Evolutionary conservation across 1,139 yeast genomes (phyloP), one percentile per base, ranked within the genome.

Genomic region (Yamadazyma spencermartinsiae): DNA sequence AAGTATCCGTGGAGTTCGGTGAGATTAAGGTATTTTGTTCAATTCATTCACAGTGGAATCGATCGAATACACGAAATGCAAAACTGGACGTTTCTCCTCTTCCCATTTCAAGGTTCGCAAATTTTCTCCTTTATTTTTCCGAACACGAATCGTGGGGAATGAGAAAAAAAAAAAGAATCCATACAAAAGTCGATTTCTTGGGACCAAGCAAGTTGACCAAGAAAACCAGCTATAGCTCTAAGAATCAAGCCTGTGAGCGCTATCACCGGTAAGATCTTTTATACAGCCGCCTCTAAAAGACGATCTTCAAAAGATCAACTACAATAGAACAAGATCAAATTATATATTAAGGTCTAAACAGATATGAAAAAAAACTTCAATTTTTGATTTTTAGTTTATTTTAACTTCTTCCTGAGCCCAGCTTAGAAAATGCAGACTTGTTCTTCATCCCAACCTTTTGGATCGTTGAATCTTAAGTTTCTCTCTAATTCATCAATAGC

Each of bases 391-490:
- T 29, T 14, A 11, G 10, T 17, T 29, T 14, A n/a, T 31, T 16
- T 15, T 31, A 10, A 31, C 27, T 6, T 14, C 6, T 26, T 18
- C 14, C 34, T 20, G 27, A 31, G 27, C 5, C 25, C 25, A 21
- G 34, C 27, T 31, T 23, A 23, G 34, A 31, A 31, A 33, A 49
- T 48, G 42, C 48, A 45, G 23, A 49, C 37, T 15, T 48, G 39
- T 14, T 46, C 44, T 18, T 37, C 39, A 38, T 41, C 48, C 53
- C 53, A 49, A 32, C 47, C 53, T 37, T 48, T 46, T 45, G 96
- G 95, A 59, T 88, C 87, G 62, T 88, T 88, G 71, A 88, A 87
- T 67, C 96, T 79, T 51, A 87, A 71, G 52, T 75, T 74, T 48
- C 69, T 73, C 62, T 89, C 86, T 59, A 88, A 74, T 34, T 61